Evolutionary conservation across 2,329 filamentous ascomycete genomes (phyloP), one percentile per base, ranked within the genome.

Genomic region (Aspergillus novofumigatus): DNA sequence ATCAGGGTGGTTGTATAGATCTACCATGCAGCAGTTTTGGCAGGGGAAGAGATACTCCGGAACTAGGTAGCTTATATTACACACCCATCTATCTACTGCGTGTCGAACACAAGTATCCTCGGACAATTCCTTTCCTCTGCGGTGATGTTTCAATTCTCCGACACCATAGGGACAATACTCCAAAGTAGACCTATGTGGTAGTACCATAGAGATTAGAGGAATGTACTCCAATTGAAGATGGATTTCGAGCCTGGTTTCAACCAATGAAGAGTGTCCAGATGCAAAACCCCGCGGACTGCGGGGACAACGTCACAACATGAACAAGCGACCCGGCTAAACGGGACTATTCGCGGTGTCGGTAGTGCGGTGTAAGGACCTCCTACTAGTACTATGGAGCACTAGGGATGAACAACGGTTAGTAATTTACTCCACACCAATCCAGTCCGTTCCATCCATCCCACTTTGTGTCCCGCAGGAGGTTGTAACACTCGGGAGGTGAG

Each of bases 391-490:
- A 29, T 29, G n/a, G n/a, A n/a, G n/a, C n/a, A n/a, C n/a, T n/a
- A n/a, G n/a, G n/a, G n/a, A n/a, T n/a, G 29, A 35, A 35, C 32
- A 35, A 17, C 11, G 4, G 11, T 35, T 35, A 14, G 32, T 35
- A 11, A 10, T 2, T 29, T 29, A 20, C 41, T 52, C 53, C 53
- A 58, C 55, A 26, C 54, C 38, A 44, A 23, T 23, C 10, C 20
- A 23, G n/a, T 45, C 42, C 42, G 4, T 45, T 23, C 21, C 42
- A 20, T 14, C 42, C 42, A 45, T 45, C 42, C 42, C 42, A 45
- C 42, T 45, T 6, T 23, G 3, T 45, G 50, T 55, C 52, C 53
- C 58, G 48, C 51, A 55, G 58, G 51, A 58, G 49, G 51, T 53
- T 53, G 35, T 44, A 53, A 21, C 35, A 29, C n/a, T 21, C 41